phyloP scores from a whole-genome alignment of 192 early-diverging fungal species.

The Umbelopsis vinacea region DNA sequence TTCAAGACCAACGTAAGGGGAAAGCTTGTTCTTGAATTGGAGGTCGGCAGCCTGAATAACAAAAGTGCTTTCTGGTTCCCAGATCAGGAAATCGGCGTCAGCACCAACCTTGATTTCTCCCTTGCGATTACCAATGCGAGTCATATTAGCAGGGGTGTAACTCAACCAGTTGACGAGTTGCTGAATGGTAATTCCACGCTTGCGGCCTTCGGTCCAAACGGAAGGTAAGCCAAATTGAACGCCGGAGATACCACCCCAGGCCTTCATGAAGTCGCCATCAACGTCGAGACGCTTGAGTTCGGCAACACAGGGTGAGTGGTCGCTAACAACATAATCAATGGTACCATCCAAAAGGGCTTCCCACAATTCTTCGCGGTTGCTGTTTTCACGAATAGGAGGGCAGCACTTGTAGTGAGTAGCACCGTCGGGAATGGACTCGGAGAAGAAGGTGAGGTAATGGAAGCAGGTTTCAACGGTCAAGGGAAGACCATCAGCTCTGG shows the following conservation, averaged over 20 bases:
- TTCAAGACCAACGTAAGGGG: slow-evolving; percentile 69
- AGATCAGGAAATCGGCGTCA: slow-evolving; percentile 83
- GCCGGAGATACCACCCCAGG: slow-evolving; percentile 84
- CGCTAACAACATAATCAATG: slow-evolving; percentile 83
- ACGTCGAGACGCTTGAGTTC: slow-evolving; percentile 71
- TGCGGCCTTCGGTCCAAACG: slow-evolving; percentile 76
- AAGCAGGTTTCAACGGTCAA: slow-evolving; percentile 86
- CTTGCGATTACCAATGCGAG: slow-evolving; percentile 65
- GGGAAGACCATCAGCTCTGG: slow-evolving; percentile 69
- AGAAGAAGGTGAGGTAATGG: slow-evolving; percentile 74
- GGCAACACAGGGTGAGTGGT: slow-evolving; percentile 83
- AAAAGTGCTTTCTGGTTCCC: slow-evolving; percentile 70
- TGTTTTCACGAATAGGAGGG: slow-evolving; percentile 75
- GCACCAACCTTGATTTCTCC: slow-evolving; percentile 69
- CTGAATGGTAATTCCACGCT: slow-evolving; percentile 58
- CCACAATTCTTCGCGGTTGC: slow-evolving; percentile 75
- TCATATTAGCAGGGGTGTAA: slow-evolving; percentile 65
- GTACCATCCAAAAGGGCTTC: slow-evolving; percentile 74
- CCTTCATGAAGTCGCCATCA: slow-evolving; percentile 74
- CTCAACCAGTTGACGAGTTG: slow-evolving; percentile 59
- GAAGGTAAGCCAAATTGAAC: slow-evolving; percentile 81
- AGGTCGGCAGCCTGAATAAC: slow-evolving; percentile 55
- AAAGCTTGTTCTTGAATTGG: slow-evolving; percentile 83
- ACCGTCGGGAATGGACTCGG: slow-evolving; percentile 68
- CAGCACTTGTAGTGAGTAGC: slow-evolving; percentile 87